Evolutionary conservation across 2,329 filamentous ascomycete genomes (phyloP).

Genomic region (Diaporthe sp.): DNA sequence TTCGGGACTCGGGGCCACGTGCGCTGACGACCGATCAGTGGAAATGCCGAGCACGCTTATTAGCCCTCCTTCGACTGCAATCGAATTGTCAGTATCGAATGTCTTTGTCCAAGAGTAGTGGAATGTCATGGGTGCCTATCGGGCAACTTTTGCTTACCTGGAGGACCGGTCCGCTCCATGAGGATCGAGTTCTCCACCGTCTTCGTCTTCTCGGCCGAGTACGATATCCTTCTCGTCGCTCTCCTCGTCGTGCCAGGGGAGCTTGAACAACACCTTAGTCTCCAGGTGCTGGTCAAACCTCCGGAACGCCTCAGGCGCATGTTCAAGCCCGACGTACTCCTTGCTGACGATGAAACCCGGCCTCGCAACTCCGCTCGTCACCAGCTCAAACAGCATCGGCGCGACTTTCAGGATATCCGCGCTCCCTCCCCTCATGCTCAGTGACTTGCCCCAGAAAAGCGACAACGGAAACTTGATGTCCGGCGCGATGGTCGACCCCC

Average conservation of each 20-base stretch:
- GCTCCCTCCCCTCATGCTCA: slow-evolving; percentile 39
- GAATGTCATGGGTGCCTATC: no score
- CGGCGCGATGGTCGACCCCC: slow-evolving; percentile 31
- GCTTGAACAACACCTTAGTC: slow-evolving; percentile 45
- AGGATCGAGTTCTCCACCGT: neutral
- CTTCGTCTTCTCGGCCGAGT: neutral
- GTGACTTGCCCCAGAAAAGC: slow-evolving; percentile 42
- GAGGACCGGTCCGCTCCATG: neutral
- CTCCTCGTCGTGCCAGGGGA: neutral
- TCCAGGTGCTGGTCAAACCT: slow-evolving; percentile 46
- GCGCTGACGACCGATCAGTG: slow-evolving; percentile 8
- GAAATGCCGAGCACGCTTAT: slow-evolving; percentile 11
- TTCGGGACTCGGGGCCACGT: slow-evolving; percentile 22
- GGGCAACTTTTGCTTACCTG: neutral
- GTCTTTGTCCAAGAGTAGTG: neutral
- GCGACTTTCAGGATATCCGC: slow-evolving; percentile 40
- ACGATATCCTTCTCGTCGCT: neutral
- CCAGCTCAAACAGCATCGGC: slow-evolving; percentile 45
- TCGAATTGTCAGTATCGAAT: neutral
- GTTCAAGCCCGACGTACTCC: slow-evolving; percentile 47
- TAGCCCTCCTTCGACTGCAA: neutral
- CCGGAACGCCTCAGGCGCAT: slow-evolving; percentile 47
- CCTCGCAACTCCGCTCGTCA: slow-evolving; percentile 46
- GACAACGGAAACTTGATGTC: slow-evolving; percentile 44
- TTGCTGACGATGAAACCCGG: slow-evolving; percentile 49